These are phyloP conservation scores for Yamadazyma kitorensis DNA, from an alignment of 805 yeast genomes.

Conservation along the genomic window DNA sequence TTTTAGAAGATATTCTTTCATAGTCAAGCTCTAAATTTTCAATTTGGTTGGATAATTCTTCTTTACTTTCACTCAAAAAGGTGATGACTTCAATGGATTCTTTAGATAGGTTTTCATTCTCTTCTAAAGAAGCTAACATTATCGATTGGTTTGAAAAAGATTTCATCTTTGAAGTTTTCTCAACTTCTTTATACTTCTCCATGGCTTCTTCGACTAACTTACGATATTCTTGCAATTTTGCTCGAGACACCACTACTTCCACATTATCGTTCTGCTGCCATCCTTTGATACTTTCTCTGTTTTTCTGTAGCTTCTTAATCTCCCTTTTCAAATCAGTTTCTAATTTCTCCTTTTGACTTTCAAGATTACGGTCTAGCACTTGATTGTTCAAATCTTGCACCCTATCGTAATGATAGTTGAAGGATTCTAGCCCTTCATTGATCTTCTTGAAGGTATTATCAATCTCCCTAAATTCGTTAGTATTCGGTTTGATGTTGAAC, in stretches of 20 bases:
- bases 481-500: slow-evolving; percentile 2
- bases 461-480: slow-evolving; percentile 29
- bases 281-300: slow-evolving; percentile 43
- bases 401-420: slow-evolving; percentile 43
- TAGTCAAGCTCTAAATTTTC: slow-evolving; percentile 38
- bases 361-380: slow-evolving; percentile 29
- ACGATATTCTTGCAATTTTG: slow-evolving; percentile 35
- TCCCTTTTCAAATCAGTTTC: slow-evolving; percentile 45
- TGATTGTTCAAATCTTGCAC: slow-evolving; percentile 32
- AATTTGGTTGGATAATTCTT: slow-evolving; percentile 32
- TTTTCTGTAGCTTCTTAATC: slow-evolving; percentile 44
- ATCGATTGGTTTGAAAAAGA: slow-evolving; percentile 44
- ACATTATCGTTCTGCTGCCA: slow-evolving; percentile 40
- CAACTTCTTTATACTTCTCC: slow-evolving; percentile 45
- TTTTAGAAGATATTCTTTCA: slow-evolving; percentile 38
- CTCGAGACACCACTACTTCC: slow-evolving; percentile 24
- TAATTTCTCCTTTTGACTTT: slow-evolving; percentile 43
- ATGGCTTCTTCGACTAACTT: slow-evolving; percentile 43
- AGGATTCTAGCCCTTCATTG: slow-evolving; percentile 44
- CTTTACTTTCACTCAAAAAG: slow-evolving; percentile 28
- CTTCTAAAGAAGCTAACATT: slow-evolving; percentile 39
- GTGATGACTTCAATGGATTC: slow-evolving; percentile 34
- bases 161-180: slow-evolving; percentile 41
- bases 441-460: slow-evolving; percentile 43
- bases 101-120: slow-evolving; percentile 27